These are phyloP conservation scores for Scutellaria galericulata DNA, from an alignment of 257 asterid genomes.

Conservation along the genomic window DNA sequence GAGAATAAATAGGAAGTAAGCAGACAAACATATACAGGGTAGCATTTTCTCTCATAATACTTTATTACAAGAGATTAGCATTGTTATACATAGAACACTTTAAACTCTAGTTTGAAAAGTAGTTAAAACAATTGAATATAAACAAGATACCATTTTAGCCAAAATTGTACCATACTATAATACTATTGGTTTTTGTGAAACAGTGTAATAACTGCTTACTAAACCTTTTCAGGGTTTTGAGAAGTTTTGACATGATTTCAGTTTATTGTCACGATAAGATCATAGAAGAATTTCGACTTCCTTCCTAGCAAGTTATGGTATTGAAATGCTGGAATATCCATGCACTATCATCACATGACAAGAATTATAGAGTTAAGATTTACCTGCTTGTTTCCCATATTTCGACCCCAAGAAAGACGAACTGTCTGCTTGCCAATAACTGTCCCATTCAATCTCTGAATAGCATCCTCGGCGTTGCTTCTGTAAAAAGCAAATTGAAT, in stretches of 20 bases:
- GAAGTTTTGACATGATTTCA: not conserved
- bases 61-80: not conserved
- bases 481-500: conserved; percentile 41
- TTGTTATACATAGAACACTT: not conserved
- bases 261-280: no score
- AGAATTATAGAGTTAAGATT: not conserved
- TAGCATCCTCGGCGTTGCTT: conserved; percentile 74
- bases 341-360: conserved; percentile 23
- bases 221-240: not conserved
- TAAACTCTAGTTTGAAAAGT: no score
- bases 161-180: not conserved
- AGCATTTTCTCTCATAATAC: no score
- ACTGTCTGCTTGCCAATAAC: conserved; percentile 76
- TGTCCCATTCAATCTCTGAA: conserved; percentile 64
- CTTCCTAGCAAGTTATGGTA: not conserved
- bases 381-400: conserved; percentile 77
- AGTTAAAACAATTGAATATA: no score
- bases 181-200: not conserved
- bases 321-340: conserved; percentile 5
- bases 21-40: not conserved
- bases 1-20: not conserved
- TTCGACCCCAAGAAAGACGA: conserved; percentile 87
- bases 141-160: not conserved
- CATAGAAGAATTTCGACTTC: not conserved
- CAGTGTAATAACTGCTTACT: not conserved